phyloP scores from a whole-genome alignment of 164 flowering plant species.

The Saururus chinensis region DNA sequence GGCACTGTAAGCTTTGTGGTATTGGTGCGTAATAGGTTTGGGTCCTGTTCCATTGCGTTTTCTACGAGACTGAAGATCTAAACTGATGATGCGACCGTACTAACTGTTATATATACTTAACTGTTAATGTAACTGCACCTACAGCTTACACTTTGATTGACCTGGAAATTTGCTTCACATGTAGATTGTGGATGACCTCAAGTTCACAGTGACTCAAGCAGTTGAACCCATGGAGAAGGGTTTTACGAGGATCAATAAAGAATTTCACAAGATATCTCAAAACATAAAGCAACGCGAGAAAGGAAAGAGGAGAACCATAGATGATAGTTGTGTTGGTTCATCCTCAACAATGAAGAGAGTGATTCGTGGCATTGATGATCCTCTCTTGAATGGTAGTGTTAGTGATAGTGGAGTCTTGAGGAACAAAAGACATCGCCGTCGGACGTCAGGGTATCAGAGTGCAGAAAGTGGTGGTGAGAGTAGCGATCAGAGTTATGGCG shows the following conservation, averaged over 20 bases:
- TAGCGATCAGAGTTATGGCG: conserved; percentile 59
- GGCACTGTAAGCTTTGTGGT: too few relatives aligned
- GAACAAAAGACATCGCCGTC: conserved; percentile 50
- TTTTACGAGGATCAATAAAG: conserved; percentile 65
- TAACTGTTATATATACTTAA: too few relatives aligned
- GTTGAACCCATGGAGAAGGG: conserved; percentile 94
- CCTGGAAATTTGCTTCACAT: not conserved
- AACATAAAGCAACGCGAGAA: conserved; percentile 76
- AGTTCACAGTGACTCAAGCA: conserved; percentile 83
- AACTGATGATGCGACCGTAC: too few relatives aligned
- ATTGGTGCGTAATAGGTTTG: too few relatives aligned
- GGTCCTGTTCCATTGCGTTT: too few relatives aligned
- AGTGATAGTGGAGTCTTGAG: conserved; percentile 68
- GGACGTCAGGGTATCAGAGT: conserved; percentile 68
- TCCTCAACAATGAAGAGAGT: conserved; percentile 35
- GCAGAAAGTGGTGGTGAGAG: conserved; percentile 93
- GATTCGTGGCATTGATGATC: conserved; percentile 94
- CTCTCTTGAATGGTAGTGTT: conserved; percentile 70
- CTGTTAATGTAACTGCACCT: too few relatives aligned
- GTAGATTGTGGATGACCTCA: conserved; percentile 91
- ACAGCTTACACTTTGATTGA: not conserved
- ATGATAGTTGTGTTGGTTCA: conserved; percentile 55
- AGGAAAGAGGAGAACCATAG: conserved; percentile 55
- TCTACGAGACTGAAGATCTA: too few relatives aligned
- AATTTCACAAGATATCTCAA: conserved; percentile 70